These are phyloP conservation scores for Clonostachys chloroleuca DNA, from an alignment of 2,329 filamentous ascomycete species.

Conservation along the genomic window DNA sequence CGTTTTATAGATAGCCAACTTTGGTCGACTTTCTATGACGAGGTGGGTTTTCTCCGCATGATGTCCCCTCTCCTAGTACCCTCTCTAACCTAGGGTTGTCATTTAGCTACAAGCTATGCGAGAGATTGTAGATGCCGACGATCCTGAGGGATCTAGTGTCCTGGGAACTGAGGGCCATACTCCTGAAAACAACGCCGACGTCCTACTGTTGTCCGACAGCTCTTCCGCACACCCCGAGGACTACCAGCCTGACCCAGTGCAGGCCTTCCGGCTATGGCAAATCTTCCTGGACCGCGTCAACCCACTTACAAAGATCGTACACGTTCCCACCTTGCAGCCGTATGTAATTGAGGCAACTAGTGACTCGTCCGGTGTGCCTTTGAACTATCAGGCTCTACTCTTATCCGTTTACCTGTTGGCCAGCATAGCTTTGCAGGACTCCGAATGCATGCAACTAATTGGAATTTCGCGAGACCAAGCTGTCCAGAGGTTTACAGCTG, in stretches of 20 bases:
- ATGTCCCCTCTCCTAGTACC: neutral
- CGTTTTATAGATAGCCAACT: constrained; percentile 55
- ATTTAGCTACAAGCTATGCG: constrained; percentile 53
- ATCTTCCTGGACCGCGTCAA: constrained; percentile 71
- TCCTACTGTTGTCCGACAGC: constrained; percentile 39
- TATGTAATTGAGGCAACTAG: constrained; percentile 59
- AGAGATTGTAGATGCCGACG: constrained; percentile 48
- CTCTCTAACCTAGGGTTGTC: constrained; percentile 7
- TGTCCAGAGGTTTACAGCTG: constrained; percentile 45
- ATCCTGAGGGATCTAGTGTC: constrained; percentile 40
- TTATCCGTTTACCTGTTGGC: constrained; percentile 64
- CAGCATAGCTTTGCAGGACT: constrained; percentile 46
- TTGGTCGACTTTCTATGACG: constrained; percentile 48
- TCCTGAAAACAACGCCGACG: constrained; percentile 47
- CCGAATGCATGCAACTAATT: constrained; percentile 50
- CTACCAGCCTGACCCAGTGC: constrained; percentile 60
- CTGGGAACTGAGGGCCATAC: constrained; percentile 43
- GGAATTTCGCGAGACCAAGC: constrained; percentile 44
- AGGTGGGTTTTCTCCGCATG: constrained; percentile 32
- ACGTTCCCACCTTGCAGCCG: constrained; percentile 65
- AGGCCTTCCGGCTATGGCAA: constrained; percentile 72
- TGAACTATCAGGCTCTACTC: constrained; percentile 56
- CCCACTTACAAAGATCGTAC: constrained; percentile 67
- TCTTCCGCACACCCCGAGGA: constrained; percentile 33
- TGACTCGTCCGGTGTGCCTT: constrained; percentile 48